Base-by-base conservation (phyloP, 305 asterid genomes). In the Fraxinus sp. region DNA sequence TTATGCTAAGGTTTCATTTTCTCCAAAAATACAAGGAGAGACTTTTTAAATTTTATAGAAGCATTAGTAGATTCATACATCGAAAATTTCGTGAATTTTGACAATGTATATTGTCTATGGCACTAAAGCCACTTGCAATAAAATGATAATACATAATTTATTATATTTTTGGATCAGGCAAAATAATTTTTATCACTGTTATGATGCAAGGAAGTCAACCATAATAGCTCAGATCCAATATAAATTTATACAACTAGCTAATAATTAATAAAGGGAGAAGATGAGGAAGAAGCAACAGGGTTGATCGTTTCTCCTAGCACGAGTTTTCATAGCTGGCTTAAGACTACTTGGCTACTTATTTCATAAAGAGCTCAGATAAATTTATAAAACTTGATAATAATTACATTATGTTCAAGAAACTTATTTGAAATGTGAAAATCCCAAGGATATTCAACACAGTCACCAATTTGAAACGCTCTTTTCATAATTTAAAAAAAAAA, bases 201-300 rank as follows among this genome's bases (percentile, higher is more conserved):
- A 66, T 24, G 73, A 26, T 24, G 33, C 73, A 66, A 66, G 66
- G 66, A 57, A 57, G 35, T 66, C 73, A 66, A 66, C 36, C 35
- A 64, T 64, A 24, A 64, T 64, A 64, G 73, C n/a, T 26, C 73
- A 66, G 33, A 26, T 66, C 6, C 76, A 78, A 22, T 37, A 11
- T 26, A 46, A 32, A 18, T 11, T 18, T 77, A 5, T 33, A 22
- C 3, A 39, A 13, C 7, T 20, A 4, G 10, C 71, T 52, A 66
- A 66, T 66, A 9, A 66, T 13, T 28, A 28, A 28, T 24, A 66
- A 10, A 66, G 74, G n/a, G 13, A 26, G 74, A 66, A 11, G 36
- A 66, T 5, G 35, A 66, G 36, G 86, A 16, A 81, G 35, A 26
- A 66, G 74, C 79, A 74, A 26, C 78, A 72, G 16, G 36, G 14